Evolutionary conservation across 306 rosid species (phyloP).

Genomic region (Gleditsia sinensis): DNA sequence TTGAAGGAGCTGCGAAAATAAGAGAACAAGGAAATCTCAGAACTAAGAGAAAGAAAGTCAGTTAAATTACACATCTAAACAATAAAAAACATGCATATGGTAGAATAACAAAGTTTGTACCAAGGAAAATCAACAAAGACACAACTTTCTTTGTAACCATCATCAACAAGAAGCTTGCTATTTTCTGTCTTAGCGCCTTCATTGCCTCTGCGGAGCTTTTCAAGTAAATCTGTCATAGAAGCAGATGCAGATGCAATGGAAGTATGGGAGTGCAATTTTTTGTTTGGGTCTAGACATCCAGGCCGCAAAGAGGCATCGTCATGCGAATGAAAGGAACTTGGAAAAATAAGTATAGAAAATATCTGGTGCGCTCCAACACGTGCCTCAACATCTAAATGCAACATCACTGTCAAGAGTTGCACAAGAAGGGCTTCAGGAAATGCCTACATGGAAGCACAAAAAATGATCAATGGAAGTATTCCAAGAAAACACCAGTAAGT

Average conservation of each 20-base stretch:
- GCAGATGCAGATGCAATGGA: constrained; percentile 77
- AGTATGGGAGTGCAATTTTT: constrained; percentile 61
- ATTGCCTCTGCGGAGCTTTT: constrained; percentile 81
- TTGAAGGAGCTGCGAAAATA: constrained; percentile 74
- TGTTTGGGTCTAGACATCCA: constrained; percentile 61
- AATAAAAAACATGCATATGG: neutral
- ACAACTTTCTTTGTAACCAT: constrained; percentile 55
- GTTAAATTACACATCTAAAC: neutral
- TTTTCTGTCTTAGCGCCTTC: constrained; percentile 56
- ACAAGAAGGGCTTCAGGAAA: constrained; percentile 92
- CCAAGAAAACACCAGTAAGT: constrained; percentile 1
- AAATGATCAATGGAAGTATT: constrained; percentile 7
- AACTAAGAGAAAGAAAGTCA: neutral
- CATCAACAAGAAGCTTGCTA: constrained; percentile 40
- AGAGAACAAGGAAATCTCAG: neutral
- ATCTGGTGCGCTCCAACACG: constrained; percentile 93
- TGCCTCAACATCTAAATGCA: constrained; percentile 79
- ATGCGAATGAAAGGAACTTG: constrained; percentile 60
- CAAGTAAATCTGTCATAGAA: constrained; percentile 87
- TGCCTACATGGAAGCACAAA: constrained; percentile 50
- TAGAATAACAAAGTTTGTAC: no score
- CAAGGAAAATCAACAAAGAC: neutral
- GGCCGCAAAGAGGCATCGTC: no score
- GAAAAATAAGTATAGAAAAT: constrained; percentile 80
- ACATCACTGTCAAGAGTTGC: constrained; percentile 87